These are phyloP conservation scores for Astrothelium macrocarpum DNA, from an alignment of 495 filamentous ascomycete species.

Conservation along the genomic window DNA sequence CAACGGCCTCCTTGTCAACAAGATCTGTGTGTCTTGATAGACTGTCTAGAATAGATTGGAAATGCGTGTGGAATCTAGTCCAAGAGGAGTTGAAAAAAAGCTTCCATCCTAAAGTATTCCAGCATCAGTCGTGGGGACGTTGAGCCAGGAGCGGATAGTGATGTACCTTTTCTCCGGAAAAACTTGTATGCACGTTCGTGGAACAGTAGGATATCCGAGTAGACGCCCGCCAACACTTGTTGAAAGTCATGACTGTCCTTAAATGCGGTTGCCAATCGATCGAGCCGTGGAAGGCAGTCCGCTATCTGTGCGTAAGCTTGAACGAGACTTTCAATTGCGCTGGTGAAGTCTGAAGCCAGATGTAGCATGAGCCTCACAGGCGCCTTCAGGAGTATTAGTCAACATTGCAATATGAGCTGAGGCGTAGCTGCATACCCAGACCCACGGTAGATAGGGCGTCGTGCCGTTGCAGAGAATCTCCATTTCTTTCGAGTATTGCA, in stretches of 20 bases:
- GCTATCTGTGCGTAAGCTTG: not conserved
- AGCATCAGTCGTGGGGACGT: not conserved
- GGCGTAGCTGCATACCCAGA: conserved; percentile 4
- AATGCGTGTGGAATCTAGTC: not conserved
- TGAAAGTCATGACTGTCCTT: not conserved
- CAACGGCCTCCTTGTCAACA: not conserved
- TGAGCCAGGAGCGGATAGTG: not conserved
- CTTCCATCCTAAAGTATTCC: not conserved
- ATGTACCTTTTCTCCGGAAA: not conserved
- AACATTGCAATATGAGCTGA: not conserved
- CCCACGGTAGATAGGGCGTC: conserved; percentile 15
- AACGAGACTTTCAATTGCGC: not conserved
- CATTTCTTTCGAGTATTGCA: conserved; percentile 14
- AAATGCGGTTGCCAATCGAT: not conserved
- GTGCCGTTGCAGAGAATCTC: conserved; percentile 19
- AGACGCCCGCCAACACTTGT: not conserved
- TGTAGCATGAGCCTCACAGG: not conserved
- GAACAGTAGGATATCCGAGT: not conserved
- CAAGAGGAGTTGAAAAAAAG: not conserved
- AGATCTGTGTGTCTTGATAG: not conserved
- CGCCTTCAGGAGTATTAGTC: not conserved
- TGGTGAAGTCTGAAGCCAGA: not conserved
- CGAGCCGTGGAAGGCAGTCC: not conserved
- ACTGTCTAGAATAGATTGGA: not conserved
- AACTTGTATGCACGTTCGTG: not conserved